A percentile compares a stretch with the other conserved stretches of the same genome.
Evolutionary conservation across 225 moss, liverwort and hornwort genomes (phyloP).

Genomic region (Sphagnum contortum): DNA sequence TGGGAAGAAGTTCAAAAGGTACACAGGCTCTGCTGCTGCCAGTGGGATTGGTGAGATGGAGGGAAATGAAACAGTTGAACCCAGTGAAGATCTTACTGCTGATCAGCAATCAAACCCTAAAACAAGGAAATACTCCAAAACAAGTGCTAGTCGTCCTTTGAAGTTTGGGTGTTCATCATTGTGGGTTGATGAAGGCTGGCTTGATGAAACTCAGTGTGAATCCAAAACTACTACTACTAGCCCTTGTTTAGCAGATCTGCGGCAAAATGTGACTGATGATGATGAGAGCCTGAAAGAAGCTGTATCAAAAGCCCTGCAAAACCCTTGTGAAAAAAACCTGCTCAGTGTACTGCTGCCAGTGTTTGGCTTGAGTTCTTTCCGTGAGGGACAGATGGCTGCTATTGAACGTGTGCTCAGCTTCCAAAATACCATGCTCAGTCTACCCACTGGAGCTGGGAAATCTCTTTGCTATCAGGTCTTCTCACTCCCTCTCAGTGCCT

Average conservation of each 20-base stretch:
- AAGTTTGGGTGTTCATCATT: conserved; percentile 23
- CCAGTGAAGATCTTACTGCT: conserved; percentile 20
- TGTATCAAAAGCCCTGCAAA: conserved; percentile 15
- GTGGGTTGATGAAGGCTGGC: conserved; percentile 65
- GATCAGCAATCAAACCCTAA: conserved; percentile 26
- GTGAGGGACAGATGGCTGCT: conserved; percentile 61
- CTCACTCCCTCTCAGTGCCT: not conserved
- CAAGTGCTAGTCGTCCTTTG: conserved; percentile 11
- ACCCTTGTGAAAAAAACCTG: conserved; percentile 48
- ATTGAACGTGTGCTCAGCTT: conserved; percentile 55
- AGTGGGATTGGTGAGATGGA: conserved; percentile 14
- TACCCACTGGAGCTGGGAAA: conserved; percentile 91
- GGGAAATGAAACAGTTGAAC: conserved; percentile 12
- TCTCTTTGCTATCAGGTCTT: conserved; percentile 91
- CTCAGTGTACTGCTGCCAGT: conserved; percentile 36
- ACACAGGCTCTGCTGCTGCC: conserved; percentile 1
- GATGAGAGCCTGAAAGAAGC: conserved; percentile 25
- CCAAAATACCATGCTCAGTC: conserved; percentile 72
- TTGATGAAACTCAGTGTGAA: conserved; percentile 15
- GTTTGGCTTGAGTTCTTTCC: conserved; percentile 57
- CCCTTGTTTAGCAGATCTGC: conserved; percentile 7
- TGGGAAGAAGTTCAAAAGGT: conserved; percentile 31
- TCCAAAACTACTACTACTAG: not conserved
- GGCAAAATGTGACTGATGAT: conserved; percentile 15
- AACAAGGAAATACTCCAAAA: conserved; percentile 14